A percentile compares a stretch with the other conserved stretches of the same genome.
Conservation (phyloP, 148 eudicot genomes). For the Talinum fruticosum region DNA sequence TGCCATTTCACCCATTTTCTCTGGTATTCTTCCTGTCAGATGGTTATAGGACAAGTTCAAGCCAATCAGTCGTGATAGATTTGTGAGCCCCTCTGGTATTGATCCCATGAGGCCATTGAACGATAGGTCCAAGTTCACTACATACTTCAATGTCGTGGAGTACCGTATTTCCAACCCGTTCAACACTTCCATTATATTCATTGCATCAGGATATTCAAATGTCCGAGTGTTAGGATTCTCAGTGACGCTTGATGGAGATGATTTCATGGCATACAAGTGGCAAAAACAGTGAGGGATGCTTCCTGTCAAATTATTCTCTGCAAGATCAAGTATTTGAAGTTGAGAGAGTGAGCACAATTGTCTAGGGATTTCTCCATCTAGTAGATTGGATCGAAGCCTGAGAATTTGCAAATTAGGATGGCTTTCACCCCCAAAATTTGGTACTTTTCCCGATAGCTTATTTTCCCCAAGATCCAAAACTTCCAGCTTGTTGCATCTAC, state of each 20-base stretch:
- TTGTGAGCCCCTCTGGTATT: slow-evolving; percentile 39
- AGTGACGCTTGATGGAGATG: too few species aligned
- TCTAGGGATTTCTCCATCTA: slow-evolving; percentile 37
- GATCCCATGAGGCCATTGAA: slow-evolving; percentile 33
- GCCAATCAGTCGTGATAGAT: not conserved
- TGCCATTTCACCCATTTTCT: slow-evolving; percentile 14
- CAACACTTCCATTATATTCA: not conserved
- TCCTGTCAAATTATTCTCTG: slow-evolving; percentile 36
- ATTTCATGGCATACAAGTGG: slow-evolving; percentile 23
- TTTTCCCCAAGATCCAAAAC: slow-evolving; percentile 44
- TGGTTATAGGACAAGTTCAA: slow-evolving; percentile 20
- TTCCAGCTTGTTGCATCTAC: not conserved
- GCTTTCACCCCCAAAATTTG: slow-evolving; percentile 19
- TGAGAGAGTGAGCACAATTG: slow-evolving; percentile 16
- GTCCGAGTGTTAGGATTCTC: too few species aligned
- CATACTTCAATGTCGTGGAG: not conserved
- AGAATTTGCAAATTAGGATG: slow-evolving; percentile 13
- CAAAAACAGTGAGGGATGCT: slow-evolving; percentile 36
- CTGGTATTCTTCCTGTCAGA: slow-evolving; percentile 16
- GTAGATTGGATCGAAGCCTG: slow-evolving; percentile 25
- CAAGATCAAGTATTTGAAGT: slow-evolving; percentile 43
- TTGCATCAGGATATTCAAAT: slow-evolving; percentile 7
- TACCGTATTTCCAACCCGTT: slow-evolving; percentile 15
- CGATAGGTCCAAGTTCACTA: slow-evolving; percentile 39
- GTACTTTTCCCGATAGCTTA: slow-evolving; percentile 28